A percentile compares a stretch with the other conserved stretches of the same genome.
Evolutionary conservation across 495 filamentous ascomycete species (phyloP).

Genomic region (Penicillium subrubescens): DNA sequence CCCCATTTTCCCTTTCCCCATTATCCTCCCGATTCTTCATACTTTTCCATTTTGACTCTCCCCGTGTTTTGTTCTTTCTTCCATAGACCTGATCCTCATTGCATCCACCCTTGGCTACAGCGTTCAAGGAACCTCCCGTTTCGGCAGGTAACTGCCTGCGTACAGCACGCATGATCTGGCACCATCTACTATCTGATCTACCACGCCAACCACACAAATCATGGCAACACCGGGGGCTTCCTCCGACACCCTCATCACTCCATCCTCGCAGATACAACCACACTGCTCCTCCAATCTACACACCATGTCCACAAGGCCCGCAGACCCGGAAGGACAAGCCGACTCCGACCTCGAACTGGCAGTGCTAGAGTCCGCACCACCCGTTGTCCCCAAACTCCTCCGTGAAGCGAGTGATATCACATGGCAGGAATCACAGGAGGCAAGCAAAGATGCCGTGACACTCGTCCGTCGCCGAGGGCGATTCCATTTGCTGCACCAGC

Average conservation of each 20-base stretch:
- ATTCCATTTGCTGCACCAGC: conserved; percentile 28
- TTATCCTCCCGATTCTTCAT: conserved; percentile 5
- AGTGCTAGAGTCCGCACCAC: conserved; percentile 5
- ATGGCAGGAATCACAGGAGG: conserved; percentile 21
- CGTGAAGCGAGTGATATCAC: conserved; percentile 30
- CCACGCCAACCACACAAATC: not conserved
- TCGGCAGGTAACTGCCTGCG: conserved; percentile 10
- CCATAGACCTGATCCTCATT: not conserved
- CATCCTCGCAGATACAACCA: not conserved
- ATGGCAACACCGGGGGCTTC: conserved; percentile 19
- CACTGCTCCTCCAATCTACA: not conserved
- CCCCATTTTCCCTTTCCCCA: conserved; percentile 5
- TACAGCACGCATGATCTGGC: conserved; percentile 1
- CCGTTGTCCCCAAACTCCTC: conserved; percentile 22
- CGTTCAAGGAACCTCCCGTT: no score
- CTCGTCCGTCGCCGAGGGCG: conserved; percentile 26
- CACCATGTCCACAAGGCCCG: not conserved
- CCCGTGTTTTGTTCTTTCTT: not conserved
- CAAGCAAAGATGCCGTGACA: conserved; percentile 20
- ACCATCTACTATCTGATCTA: no score
- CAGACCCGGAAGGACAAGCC: not conserved
- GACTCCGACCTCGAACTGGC: conserved; percentile 15
- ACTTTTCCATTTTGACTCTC: not conserved
- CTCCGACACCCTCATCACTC: conserved; percentile 24
- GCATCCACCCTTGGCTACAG: not conserved